These are phyloP conservation scores for Wickerhamomyces xylosicus DNA, from an alignment of 805 yeast species.

Conservation along the genomic window DNA sequence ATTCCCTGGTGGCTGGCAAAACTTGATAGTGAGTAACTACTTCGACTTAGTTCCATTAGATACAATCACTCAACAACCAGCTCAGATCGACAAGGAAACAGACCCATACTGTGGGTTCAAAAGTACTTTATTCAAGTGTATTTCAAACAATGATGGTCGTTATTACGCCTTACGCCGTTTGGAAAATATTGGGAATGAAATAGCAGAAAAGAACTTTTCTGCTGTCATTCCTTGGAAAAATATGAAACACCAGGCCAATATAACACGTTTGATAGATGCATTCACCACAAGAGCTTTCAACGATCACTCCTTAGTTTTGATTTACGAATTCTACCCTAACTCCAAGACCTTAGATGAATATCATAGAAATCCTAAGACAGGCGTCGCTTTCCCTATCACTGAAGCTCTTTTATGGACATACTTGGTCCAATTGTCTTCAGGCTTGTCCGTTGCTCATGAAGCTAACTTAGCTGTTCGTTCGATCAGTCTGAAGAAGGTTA, in stretches of 20 bases:
- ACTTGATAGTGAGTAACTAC: slow-evolving; percentile 72
- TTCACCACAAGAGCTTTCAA: slow-evolving; percentile 84
- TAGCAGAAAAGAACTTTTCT: slow-evolving; percentile 49
- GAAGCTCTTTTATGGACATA: slow-evolving; percentile 70
- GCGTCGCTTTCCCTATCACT: slow-evolving; percentile 38
- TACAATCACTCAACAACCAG: too few relatives aligned
- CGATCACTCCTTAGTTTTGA: slow-evolving; percentile 62
- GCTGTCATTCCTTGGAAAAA: slow-evolving; percentile 60
- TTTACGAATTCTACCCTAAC: slow-evolving; percentile 80
- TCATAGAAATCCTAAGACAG: slow-evolving; percentile 39
- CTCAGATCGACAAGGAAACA: slow-evolving; percentile 32
- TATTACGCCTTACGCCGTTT: slow-evolving; percentile 69
- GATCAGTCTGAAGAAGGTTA: slow-evolving; percentile 55
- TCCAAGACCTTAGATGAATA: slow-evolving; percentile 61
- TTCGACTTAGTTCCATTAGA: slow-evolving; percentile 73
- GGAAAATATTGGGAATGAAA: slow-evolving; percentile 40
- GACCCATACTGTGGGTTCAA: slow-evolving; percentile 25
- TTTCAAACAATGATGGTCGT: slow-evolving; percentile 68
- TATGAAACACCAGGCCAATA: slow-evolving; percentile 37
- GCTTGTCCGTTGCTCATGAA: slow-evolving; percentile 55
- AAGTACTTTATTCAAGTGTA: slow-evolving; percentile 66
- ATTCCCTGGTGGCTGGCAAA: slow-evolving; percentile 47
- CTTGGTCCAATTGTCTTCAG: slow-evolving; percentile 63
- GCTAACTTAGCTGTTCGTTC: slow-evolving; percentile 54
- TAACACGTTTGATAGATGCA: slow-evolving; percentile 66